Percentiles rank a stretch among this genome's conserved stretches.
Conservation (phyloP, 805 yeast species). For the Wickerhamiella brachini region DNA sequence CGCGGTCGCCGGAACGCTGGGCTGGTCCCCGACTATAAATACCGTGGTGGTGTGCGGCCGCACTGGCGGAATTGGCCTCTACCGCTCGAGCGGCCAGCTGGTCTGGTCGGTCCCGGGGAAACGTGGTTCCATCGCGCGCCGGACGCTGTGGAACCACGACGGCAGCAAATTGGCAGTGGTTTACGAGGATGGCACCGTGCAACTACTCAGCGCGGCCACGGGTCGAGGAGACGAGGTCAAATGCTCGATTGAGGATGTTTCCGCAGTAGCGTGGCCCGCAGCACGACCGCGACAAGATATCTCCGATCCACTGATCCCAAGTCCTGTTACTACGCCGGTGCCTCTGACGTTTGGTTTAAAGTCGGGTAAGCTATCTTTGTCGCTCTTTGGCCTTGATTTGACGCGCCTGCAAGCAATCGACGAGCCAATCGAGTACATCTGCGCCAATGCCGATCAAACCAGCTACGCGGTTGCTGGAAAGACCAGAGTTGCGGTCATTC, state of each 20-base stretch:
- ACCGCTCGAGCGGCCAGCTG: conserved; percentile 16
- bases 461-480: neutral
- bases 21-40: neutral
- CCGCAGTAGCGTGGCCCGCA: conserved; percentile 13
- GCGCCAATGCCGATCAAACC: neutral
- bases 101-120: conserved; percentile 15
- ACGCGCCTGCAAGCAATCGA: neutral
- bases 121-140: neutral
- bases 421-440: neutral
- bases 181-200: conserved; percentile 31
- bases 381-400: conserved; percentile 5
- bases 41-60: neutral
- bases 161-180: conserved; percentile 32
- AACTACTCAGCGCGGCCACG: conserved; percentile 33
- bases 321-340: neutral
- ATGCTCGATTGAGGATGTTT: conserved; percentile 4
- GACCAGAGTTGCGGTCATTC: neutral
- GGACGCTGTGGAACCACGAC: conserved; percentile 27
- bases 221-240: conserved; percentile 23
- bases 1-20: neutral
- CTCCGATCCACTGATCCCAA: neutral
- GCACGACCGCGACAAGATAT: neutral
- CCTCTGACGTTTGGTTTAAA: conserved; percentile 2
- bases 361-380: neutral
- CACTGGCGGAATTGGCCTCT: conserved; percentile 3